A percentile compares a stretch with the other conserved stretches of the same genome.
Evolutionary conservation across 2,329 filamentous ascomycete species (phyloP).

Genomic region (Cyphellophora attinorum): DNA sequence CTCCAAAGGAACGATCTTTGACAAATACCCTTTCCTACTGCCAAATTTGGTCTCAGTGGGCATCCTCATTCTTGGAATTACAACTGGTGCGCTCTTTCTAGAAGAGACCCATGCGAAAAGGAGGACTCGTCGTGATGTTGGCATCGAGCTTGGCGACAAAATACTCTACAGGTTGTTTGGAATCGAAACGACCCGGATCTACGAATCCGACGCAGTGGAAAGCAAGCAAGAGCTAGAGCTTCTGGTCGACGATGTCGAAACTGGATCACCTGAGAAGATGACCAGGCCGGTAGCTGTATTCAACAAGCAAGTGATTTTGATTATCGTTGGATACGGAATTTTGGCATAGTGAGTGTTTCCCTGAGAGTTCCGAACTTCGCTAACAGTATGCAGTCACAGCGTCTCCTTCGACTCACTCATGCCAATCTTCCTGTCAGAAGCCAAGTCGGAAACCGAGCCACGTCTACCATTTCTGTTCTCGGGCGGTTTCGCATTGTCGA

Average conservation of each 20-base stretch:
- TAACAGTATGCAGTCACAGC: constrained; percentile 60
- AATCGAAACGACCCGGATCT: too few relatives aligned
- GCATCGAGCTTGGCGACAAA: constrained; percentile 66
- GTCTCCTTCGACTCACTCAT: constrained; percentile 94
- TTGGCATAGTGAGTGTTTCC: constrained; percentile 65
- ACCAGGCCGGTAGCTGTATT: constrained; percentile 51
- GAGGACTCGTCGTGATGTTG: constrained; percentile 65
- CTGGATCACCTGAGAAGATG: not conserved
- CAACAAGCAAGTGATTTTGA: constrained; percentile 63
- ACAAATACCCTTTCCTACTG: constrained; percentile 77
- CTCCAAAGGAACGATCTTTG: constrained; percentile 64
- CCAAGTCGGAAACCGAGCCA: constrained; percentile 25
- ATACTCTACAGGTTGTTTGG: constrained; percentile 33
- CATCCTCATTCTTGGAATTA: constrained; percentile 66
- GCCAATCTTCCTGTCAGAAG: constrained; percentile 78
- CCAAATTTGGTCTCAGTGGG: constrained; percentile 82
- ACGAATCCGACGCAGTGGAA: constrained; percentile 1
- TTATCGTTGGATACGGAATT: constrained; percentile 61
- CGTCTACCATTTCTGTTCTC: constrained; percentile 78
- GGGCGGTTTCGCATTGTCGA: constrained; percentile 74
- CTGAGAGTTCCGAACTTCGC: constrained; percentile 4
- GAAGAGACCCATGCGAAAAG: constrained; percentile 87
- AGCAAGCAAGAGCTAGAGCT: constrained; percentile 6
- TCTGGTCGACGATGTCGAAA: constrained; percentile 41
- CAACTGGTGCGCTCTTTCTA: constrained; percentile 73